phyloP scores from a whole-genome alignment of 352 stramenopile genomes.

The Phytophthora cryptogea region DNA sequence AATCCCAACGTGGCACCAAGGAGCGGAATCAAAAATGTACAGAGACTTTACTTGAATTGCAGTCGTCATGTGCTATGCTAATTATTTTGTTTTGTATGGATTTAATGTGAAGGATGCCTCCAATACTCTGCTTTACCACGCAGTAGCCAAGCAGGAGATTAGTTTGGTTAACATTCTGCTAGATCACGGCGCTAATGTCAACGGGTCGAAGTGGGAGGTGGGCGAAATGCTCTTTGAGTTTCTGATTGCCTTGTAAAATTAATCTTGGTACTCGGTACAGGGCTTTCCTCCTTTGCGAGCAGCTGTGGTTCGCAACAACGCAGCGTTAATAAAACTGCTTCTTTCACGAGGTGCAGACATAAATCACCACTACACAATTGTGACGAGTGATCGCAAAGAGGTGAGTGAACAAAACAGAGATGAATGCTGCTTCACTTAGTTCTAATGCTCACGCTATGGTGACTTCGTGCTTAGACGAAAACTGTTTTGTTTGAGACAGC shows the following conservation, averaged over 20 bases:
- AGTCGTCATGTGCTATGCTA: too few relatives aligned
- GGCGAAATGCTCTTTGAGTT: not conserved
- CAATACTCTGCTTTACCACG: slow-evolving; percentile 13
- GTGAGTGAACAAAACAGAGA: not conserved
- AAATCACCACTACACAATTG: slow-evolving; percentile 9
- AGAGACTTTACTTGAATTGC: too few relatives aligned
- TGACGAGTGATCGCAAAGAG: slow-evolving; percentile 3
- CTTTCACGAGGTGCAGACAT: slow-evolving; percentile 12
- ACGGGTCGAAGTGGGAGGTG: slow-evolving; percentile 4
- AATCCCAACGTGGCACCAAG: slow-evolving; percentile 7
- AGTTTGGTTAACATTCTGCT: slow-evolving; percentile 9
- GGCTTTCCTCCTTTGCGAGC: slow-evolving; percentile 4
- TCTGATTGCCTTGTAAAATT: not conserved
- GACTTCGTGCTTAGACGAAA: slow-evolving; percentile 2
- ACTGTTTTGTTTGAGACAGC: slow-evolving; percentile 11
- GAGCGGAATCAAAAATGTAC: slow-evolving; percentile 4
- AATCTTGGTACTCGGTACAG: not conserved
- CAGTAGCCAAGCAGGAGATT: slow-evolving; percentile 12
- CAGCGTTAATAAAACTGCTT: slow-evolving; percentile 4
- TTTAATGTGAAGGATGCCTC: slow-evolving; percentile 1
- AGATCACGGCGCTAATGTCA: slow-evolving; percentile 3
- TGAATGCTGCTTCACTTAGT: not conserved
- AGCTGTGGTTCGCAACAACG: slow-evolving; percentile 14
- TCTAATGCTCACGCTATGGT: not conserved
- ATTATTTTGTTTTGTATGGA: not conserved